Conservation (phyloP, 139 green algal species). For the Astrephomene gubernaculifera region DNA sequence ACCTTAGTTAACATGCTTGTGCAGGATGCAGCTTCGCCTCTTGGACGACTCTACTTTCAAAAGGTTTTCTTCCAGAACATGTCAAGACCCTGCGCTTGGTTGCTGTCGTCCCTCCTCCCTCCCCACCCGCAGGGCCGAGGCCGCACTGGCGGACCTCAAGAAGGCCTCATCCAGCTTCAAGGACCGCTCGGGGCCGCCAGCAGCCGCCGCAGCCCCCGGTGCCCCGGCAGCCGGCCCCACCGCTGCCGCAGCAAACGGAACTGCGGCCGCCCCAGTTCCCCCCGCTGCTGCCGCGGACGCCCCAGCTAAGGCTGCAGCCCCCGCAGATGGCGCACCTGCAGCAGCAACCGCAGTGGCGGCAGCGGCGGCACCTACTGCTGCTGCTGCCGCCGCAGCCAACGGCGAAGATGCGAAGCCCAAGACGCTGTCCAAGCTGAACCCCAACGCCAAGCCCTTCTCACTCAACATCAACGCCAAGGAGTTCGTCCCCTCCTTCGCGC, state of each 20-base stretch:
- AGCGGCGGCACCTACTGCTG: neutral
- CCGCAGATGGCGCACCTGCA: neutral
- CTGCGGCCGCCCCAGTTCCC: neutral
- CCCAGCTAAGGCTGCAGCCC: neutral
- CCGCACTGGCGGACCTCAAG: conserved; percentile 22
- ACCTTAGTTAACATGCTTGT: too few species aligned
- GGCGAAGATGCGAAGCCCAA: conserved; percentile 30
- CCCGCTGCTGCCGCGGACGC: neutral
- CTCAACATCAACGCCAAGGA: conserved; percentile 72
- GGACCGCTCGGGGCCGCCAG: neutral
- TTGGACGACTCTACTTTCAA: too few species aligned
- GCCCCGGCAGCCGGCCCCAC: neutral
- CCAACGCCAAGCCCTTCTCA: conserved; percentile 72
- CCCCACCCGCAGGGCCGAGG: neutral
- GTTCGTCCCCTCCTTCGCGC: conserved; percentile 58
- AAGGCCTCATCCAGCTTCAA: conserved; percentile 37
- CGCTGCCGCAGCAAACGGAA: conserved; percentile 13
- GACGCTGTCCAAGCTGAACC: conserved; percentile 61
- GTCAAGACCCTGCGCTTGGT: too few species aligned
- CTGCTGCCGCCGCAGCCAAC: neutral
- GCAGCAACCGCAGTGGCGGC: neutral
- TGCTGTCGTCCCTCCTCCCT: too few species aligned
- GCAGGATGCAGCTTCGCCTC: too few species aligned
- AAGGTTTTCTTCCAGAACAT: too few species aligned
- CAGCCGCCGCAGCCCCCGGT: conserved; percentile 2